A percentile compares a stretch with the other conserved stretches of the same genome.
phyloP scores from a whole-genome alignment of 139 green algal genomes.

The Chlorella sp. region DNA sequence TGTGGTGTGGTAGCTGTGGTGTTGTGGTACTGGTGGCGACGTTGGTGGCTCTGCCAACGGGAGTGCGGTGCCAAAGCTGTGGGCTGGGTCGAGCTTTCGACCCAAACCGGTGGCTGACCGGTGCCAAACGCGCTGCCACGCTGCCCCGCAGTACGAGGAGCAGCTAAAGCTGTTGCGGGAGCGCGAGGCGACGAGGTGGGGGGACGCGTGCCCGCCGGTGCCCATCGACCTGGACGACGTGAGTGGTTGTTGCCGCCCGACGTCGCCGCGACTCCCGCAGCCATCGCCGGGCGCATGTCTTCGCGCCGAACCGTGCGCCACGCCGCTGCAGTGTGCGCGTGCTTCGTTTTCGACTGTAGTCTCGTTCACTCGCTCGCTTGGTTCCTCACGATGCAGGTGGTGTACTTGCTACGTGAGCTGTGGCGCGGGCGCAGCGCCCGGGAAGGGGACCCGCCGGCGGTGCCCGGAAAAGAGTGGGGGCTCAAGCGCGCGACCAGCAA shows the following conservation, averaged over 20 bases:
- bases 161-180: conserved; percentile 66
- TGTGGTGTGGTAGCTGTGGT: conserved; percentile 2
- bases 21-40: background rate
- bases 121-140: too few species aligned
- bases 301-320: too few species aligned
- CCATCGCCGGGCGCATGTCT: too few species aligned
- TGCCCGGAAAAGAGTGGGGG: conserved; percentile 51
- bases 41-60: background rate
- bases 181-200: conserved; percentile 56
- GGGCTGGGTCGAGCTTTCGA: too few species aligned
- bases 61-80: too few species aligned
- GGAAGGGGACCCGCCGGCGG: background rate
- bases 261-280: too few species aligned
- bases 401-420: conserved; percentile 47
- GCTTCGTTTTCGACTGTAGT: too few species aligned
- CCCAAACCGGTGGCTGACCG: too few species aligned
- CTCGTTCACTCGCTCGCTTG: too few species aligned
- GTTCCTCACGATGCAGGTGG: too few species aligned
- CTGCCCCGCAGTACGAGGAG: conserved; percentile 51
- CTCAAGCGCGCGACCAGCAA: conserved; percentile 57
- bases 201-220: conserved; percentile 12
- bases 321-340: too few species aligned
- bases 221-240: conserved; percentile 22
- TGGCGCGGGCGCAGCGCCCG: conserved; percentile 54
- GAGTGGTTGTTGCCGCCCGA: conserved; percentile 21